Base-by-base conservation (phyloP, 176 grass and related monocot genomes). In the Aegilops tauschii region DNA sequence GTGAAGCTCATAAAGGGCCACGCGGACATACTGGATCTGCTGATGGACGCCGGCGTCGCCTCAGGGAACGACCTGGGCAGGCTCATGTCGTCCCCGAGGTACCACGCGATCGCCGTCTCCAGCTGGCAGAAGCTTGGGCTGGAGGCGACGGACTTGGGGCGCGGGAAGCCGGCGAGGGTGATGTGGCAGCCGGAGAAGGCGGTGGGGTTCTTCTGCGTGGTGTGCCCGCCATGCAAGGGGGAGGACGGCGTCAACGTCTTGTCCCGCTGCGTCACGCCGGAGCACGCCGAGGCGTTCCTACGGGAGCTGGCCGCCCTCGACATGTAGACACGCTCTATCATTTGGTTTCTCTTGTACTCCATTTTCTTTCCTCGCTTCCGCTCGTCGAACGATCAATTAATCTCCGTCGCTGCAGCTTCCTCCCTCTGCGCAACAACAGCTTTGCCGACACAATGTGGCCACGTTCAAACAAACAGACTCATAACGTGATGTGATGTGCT, bases 1-100 rank as follows among this genome's bases (percentile, higher is more conserved):
- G 87, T 89, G 76, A 63, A 4, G 30, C 17, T 85, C 23, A 61
- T 89, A 21, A 64, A 69, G 30, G 82, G 82, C 28, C 84, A 89
- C 42, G 20, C 31, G 36, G 20, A 13, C 37, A 18, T 89, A 68
- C 35, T 76, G 4, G 70, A 21, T 0, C n/a, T 27, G 47, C 4
- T 50, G 12, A 50, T 50, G 47, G 1, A 50, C 4, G 47, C 47
- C 47, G 13, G 47, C 13, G 47, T 4, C 13, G 47, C 20, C 50
- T 66, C 25, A 17, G n/a, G 2, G 86, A 11, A 4, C 30, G 37
- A 16, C 5, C 1, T 50, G 13, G 47, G 47, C 69, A 44, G 47
- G 12, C 47, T 50, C 11, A 3, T 50, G 21, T 30, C 29, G 52
- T 5, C 59, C 13, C 52, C 61, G 82, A 49, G 70, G n/a, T 84